Evolutionary conservation across 441 rosid species (phyloP).

Genomic region (Erysimum cheiri): DNA sequence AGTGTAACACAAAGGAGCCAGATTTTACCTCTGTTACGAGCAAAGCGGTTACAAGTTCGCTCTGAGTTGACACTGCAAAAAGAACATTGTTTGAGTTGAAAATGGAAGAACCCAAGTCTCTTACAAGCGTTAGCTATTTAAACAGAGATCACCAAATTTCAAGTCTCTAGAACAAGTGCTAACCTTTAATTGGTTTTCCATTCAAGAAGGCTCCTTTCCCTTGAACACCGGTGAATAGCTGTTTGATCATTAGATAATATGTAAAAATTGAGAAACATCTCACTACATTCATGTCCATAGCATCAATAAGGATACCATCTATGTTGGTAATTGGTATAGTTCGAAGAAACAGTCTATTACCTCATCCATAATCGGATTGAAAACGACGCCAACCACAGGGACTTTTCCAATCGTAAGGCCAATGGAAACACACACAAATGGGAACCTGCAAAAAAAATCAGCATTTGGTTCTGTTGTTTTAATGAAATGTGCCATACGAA

Average conservation of each 20-base stretch:
- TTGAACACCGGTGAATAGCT: slow-evolving; percentile 79
- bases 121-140: not conserved
- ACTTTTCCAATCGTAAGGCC: slow-evolving; percentile 85
- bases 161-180: not conserved
- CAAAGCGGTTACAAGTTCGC: slow-evolving; percentile 84
- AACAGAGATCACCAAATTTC: not conserved
- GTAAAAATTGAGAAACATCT: not conserved
- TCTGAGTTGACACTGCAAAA: slow-evolving; percentile 72
- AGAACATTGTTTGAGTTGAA: slow-evolving; percentile 25
- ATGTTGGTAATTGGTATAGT: not conserved
- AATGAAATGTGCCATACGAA: not conserved
- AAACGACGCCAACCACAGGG: slow-evolving; percentile 88
- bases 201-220: slow-evolving; percentile 89
- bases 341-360: slow-evolving; percentile 47
- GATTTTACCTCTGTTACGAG: slow-evolving; percentile 79
- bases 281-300: not conserved
- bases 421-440: slow-evolving; percentile 88
- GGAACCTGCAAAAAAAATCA: slow-evolving; percentile 60
- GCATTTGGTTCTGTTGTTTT: slow-evolving; percentile 16
- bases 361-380: slow-evolving; percentile 92
- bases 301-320: slow-evolving; percentile 14
- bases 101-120: not conserved
- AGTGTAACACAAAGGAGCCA: slow-evolving; percentile 14
- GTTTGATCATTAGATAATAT: slow-evolving; percentile 1
- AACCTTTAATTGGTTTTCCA: slow-evolving; percentile 79